A percentile compares a stretch with the other conserved stretches of the same genome.
These are phyloP conservation scores for Mariannaea sp. DNA, from an alignment of 2,329 filamentous ascomycete species.

Conservation along the genomic window DNA sequence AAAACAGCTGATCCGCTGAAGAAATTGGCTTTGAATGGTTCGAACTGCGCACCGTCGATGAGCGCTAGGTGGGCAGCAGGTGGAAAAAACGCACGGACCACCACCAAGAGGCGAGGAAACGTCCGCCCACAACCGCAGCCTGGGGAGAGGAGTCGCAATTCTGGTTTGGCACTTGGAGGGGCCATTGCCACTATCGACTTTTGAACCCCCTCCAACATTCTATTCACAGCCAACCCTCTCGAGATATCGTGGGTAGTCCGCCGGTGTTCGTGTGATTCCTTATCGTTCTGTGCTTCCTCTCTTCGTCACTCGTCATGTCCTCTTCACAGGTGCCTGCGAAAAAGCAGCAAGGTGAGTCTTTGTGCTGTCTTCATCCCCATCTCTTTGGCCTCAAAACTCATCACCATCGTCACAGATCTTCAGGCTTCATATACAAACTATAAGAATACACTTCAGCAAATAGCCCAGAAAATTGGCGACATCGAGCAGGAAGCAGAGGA, in stretches of 20 bases:
- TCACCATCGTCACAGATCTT: conserved; percentile 61
- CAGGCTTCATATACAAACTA: conserved; percentile 80
- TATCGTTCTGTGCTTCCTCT: not conserved
- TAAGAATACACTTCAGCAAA: conserved; percentile 80
- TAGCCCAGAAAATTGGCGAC: conserved; percentile 95
- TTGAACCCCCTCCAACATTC: conserved; percentile 20
- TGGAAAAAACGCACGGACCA: conserved; percentile 41
- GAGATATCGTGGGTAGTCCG: conserved; percentile 7
- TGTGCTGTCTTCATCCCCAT: conserved; percentile 5
- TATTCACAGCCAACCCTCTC: conserved; percentile 6
- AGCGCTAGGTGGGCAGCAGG: conserved; percentile 17
- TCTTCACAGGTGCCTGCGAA: conserved; percentile 60
- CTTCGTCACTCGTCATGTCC: conserved; percentile 43
- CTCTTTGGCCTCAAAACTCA: conserved; percentile 21
- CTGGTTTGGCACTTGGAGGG: conserved; percentile 27
- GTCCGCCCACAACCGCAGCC: conserved; percentile 16
- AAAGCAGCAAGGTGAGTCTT: conserved; percentile 71
- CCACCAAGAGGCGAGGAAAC: conserved; percentile 22
- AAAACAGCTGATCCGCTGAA: conserved; percentile 25
- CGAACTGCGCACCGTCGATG: conserved; percentile 6
- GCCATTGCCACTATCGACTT: conserved; percentile 30
- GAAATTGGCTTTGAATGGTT: conserved; percentile 5
- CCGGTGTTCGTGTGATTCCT: not conserved
- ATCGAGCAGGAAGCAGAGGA: conserved; percentile 97
- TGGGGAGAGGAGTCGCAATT: not conserved